These are phyloP conservation scores for Persicaria tinctoria DNA, from an alignment of 148 eudicot species.

Conservation along the genomic window DNA sequence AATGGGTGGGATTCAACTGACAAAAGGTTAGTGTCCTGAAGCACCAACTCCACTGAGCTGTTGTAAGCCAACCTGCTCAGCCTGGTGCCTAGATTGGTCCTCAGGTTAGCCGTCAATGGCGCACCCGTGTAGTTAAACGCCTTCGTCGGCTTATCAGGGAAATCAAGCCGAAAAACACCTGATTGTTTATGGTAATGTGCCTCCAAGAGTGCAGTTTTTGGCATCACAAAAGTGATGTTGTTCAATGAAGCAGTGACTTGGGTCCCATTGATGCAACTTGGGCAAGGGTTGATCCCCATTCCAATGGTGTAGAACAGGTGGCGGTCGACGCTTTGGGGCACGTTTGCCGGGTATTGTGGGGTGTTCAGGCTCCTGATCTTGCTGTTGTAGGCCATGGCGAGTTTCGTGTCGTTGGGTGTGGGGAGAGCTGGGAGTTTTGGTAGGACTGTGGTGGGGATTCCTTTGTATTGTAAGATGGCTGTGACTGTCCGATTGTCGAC, in stretches of 20 bases:
- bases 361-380: slow-evolving; percentile 9
- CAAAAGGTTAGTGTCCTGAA: slow-evolving; percentile 52
- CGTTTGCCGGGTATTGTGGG: not conserved
- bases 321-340: not conserved
- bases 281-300: slow-evolving; percentile 21
- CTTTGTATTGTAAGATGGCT: slow-evolving; percentile 48
- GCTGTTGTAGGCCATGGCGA: slow-evolving; percentile 13
- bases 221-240: slow-evolving; percentile 56
- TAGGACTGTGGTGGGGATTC: slow-evolving; percentile 31
- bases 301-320: slow-evolving; percentile 8
- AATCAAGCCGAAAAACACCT: not conserved
- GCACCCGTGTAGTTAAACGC: slow-evolving; percentile 8
- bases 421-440: slow-evolving; percentile 45
- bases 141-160: slow-evolving; percentile 2
- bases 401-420: slow-evolving; percentile 30
- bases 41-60: slow-evolving; percentile 43
- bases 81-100: slow-evolving; percentile 7
- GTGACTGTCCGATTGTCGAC: slow-evolving; percentile 50
- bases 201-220: slow-evolving; percentile 37
- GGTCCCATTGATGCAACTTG: slow-evolving; percentile 39
- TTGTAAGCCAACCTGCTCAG: slow-evolving; percentile 34
- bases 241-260: slow-evolving; percentile 41
- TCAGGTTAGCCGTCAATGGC: slow-evolving; percentile 5
- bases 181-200: slow-evolving; percentile 33
- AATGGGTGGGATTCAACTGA: slow-evolving; percentile 56